These are phyloP conservation scores for Davidsoniella virescens DNA, from an alignment of 2,329 filamentous ascomycete species.

Conservation along the genomic window DNA sequence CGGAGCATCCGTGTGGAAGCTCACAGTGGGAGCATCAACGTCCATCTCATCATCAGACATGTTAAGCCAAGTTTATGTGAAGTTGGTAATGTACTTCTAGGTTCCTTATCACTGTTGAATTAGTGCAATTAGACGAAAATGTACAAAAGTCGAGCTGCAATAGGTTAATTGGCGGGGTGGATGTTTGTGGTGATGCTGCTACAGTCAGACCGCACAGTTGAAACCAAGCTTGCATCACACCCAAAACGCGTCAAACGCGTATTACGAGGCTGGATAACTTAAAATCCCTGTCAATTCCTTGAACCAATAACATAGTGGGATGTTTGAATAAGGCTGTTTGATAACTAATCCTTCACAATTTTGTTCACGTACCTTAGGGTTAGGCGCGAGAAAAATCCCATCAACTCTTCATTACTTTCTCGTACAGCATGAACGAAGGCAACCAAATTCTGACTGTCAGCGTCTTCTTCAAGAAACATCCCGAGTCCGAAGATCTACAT, in stretches of 20 bases:
- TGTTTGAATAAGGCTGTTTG: too few relatives aligned
- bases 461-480: too few relatives aligned
- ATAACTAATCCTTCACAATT: too few relatives aligned
- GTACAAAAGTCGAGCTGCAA: background rate
- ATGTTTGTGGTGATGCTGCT: background rate
- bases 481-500: too few relatives aligned
- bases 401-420: too few relatives aligned
- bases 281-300: background rate
- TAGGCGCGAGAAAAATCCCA: too few relatives aligned
- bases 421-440: too few relatives aligned
- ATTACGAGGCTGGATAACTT: constrained; percentile 1
- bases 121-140: background rate
- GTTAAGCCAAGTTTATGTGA: constrained; percentile 12
- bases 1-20: constrained; percentile 58
- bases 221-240: background rate
- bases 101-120: too few relatives aligned
- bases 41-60: constrained; percentile 52
- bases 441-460: too few relatives aligned
- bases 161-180: background rate
- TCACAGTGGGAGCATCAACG: constrained; percentile 34
- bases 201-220: background rate
- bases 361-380: too few relatives aligned
- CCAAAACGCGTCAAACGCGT: constrained; percentile 5
- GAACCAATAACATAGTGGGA: background rate
- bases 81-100: background rate